Base-by-base conservation (phyloP, 2,329 filamentous ascomycete species). In the Colletotrichum tabaci region DNA sequence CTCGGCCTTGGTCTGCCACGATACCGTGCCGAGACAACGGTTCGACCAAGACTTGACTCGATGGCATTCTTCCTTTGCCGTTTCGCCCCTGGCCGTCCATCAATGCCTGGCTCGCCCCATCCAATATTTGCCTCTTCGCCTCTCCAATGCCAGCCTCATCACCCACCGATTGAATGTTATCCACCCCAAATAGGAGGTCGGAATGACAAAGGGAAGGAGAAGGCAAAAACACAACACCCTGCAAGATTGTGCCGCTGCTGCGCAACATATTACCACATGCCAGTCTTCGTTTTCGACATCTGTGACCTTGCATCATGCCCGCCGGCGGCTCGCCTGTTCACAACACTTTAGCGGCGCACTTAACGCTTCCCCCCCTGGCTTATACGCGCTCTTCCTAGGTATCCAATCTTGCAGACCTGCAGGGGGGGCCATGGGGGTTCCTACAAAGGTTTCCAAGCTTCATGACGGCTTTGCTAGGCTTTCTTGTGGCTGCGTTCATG, bases 251-350 rank as follows among this genome's bases (percentile, higher is more conserved):
- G 26, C 53, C 46, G 58, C 53, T 60, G 15, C 26, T 47, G 58
- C 35, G 21, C 47, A 62, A 57, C 44, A 61, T 62, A 67, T 50
- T 52, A 56, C 16, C 57, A 64, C 65, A 68, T 71, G 68, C 68
- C 65, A 60, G 53, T 72, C 40, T 61, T 72, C 26, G 15, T 72
- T 61, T 46, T 72, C 67, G 66, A 70, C 66, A 71, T 66, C 66
- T 66, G 8, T 57, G 13, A 38, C 30, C 52, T 26, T 46, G 40
- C 65, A 62, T 61, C 57, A 57, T 62, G 49, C 46, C 60, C 15
- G n/a, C 18, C 15, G 52, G 18, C 46, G 42, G 42, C 53, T 67
- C 55, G 64, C 57, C 42, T 38, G 46, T 58, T 46, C 21, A 23
- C 38, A 13, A 30, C n/a, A 23, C 35, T 23, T 40, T 69, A 72